These are phyloP conservation scores for Fusarium scirpi DNA, from an alignment of 2,329 filamentous ascomycete genomes.

Conservation along the genomic window DNA sequence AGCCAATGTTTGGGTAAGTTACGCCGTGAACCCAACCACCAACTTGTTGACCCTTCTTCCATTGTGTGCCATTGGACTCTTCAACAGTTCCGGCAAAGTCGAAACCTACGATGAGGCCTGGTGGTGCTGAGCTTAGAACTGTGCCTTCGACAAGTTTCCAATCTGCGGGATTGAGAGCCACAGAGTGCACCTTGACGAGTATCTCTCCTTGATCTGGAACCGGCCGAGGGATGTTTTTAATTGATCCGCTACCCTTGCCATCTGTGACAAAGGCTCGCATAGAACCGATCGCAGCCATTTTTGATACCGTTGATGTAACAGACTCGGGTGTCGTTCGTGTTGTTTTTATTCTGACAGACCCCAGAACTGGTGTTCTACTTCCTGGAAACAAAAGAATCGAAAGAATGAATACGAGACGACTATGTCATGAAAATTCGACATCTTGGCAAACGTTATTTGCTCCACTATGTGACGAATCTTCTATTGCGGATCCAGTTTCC, in stretches of 20 bases:
- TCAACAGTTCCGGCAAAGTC: conserved; percentile 11
- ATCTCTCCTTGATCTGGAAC: not conserved
- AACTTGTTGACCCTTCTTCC: conserved; percentile 4
- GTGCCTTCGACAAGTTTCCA: conserved; percentile 18
- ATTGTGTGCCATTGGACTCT: not conserved
- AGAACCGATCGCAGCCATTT: not conserved
- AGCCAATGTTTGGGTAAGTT: not conserved
- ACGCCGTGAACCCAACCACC: conserved; percentile 18
- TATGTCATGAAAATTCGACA: not conserved
- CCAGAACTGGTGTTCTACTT: not conserved
- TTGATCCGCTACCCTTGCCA: not conserved
- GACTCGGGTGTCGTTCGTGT: rapidly evolving
- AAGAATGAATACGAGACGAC: not conserved
- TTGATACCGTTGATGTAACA: not conserved
- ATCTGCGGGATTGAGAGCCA: conserved; percentile 12
- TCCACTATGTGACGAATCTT: not conserved
- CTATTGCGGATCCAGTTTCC: not conserved
- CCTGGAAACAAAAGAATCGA: rapidly evolving
- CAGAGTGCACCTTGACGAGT: conserved; percentile 9
- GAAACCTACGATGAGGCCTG: conserved; percentile 10
- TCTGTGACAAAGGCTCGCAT: conserved; percentile 20
- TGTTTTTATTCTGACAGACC: rapidly evolving
- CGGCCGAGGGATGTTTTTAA: not conserved
- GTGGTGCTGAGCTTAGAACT: not conserved
- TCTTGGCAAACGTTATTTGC: not conserved